phyloP scores from a whole-genome alignment of 768 basidiomycete genomes.

The Tephrocybe sp. region DNA sequence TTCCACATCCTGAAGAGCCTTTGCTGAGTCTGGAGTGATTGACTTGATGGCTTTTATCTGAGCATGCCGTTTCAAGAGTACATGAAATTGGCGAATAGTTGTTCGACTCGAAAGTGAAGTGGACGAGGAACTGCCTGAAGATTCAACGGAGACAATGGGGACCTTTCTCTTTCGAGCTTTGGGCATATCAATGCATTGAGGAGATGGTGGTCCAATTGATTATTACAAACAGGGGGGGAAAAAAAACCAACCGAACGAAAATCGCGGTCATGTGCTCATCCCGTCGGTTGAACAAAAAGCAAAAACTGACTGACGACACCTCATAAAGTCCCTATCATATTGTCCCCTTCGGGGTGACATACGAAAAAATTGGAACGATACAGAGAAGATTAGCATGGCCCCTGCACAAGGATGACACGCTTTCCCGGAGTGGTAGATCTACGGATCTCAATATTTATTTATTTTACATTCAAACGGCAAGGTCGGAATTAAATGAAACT shows the following conservation, averaged over 20 bases:
- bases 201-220: not conserved
- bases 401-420: slow-evolving; percentile 99
- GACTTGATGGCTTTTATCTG: slow-evolving; percentile 37
- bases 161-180: slow-evolving; percentile 33
- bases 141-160: slow-evolving; percentile 25
- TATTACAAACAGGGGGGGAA: not conserved
- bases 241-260: not conserved
- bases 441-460: slow-evolving; percentile 42
- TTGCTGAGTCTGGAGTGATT: slow-evolving; percentile 19
- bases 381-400: slow-evolving; percentile 99
- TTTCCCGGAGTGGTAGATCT: slow-evolving; percentile 86
- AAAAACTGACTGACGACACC: slow-evolving; percentile 6
- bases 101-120: slow-evolving; percentile 63
- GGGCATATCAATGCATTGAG: slow-evolving; percentile 26
- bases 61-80: slow-evolving; percentile 67
- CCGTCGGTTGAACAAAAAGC: slow-evolving; percentile 11
- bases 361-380: slow-evolving; percentile 99
- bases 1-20: slow-evolving; percentile 51
- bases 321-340: slow-evolving; percentile 17
- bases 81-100: slow-evolving; percentile 78
- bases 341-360: slow-evolving; percentile 91
- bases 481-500: no score
- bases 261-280: not conserved
- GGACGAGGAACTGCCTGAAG: slow-evolving; percentile 33
- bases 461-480: not conserved